Percentiles rank a stretch among this genome's conserved stretches.
Conservation (phyloP, 371 early-diverging fungal genomes). For the Mortierella sp. region DNA sequence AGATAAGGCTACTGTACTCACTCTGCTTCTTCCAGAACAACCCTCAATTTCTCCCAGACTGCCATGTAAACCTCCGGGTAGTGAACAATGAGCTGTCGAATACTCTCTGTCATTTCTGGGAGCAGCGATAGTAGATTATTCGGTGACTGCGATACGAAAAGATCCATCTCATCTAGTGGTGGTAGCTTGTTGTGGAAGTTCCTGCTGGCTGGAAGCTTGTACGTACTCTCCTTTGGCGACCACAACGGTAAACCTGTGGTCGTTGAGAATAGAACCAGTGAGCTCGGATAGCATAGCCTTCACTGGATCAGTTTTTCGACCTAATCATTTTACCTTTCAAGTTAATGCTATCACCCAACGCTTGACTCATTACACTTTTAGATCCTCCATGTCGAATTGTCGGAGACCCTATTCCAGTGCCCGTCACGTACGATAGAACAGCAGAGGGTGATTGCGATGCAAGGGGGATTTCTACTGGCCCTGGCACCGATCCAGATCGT, state of each 20-base stretch:
- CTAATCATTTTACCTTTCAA: conserved; percentile 20
- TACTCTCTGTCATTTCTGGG: conserved; percentile 54
- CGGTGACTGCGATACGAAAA: conserved; percentile 46
- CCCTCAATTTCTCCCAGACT: conserved; percentile 45
- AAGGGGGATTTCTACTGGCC: background rate
- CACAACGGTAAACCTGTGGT: conserved; percentile 35
- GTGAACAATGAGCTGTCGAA: conserved; percentile 35
- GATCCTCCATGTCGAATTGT: background rate
- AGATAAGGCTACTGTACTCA: conserved; percentile 5
- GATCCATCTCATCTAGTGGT: conserved; percentile 47
- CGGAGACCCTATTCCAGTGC: conserved; percentile 19
- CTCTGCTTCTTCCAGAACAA: conserved; percentile 51
- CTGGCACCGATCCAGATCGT: conserved; percentile 1
- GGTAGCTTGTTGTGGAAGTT: conserved; percentile 46
- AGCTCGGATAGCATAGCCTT: background rate
- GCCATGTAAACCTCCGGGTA: conserved; percentile 48
- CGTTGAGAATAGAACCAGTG: background rate
- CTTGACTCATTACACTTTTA: conserved; percentile 1
- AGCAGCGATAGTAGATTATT: conserved; percentile 41
- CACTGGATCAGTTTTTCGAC: background rate
- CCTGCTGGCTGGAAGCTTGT: conserved; percentile 16
- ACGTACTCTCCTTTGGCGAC: conserved; percentile 43
- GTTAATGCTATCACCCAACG: conserved; percentile 9
- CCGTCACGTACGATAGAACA: conserved; percentile 8
- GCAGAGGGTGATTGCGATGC: conserved; percentile 2